Conservation (phyloP, 148 eudicot species). For the Cornus controversa region DNA sequence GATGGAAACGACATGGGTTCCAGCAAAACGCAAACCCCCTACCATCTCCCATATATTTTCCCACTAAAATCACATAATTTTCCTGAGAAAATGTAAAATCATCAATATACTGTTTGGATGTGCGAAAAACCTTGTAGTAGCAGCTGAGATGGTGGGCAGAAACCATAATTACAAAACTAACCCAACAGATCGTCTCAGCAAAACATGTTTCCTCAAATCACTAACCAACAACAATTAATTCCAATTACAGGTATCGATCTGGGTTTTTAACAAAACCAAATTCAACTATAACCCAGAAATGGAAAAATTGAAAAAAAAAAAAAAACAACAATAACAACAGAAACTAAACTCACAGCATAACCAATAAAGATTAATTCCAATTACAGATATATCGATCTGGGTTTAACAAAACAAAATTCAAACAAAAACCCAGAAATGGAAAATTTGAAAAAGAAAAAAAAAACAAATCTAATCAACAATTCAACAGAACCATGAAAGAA, state of each 20-base stretch:
- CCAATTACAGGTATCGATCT: not conserved
- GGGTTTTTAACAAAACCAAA: not conserved
- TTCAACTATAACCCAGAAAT: not conserved
- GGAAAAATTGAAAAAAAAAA: not conserved
- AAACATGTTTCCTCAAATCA: not conserved
- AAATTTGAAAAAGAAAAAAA: not conserved
- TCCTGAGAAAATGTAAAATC: not conserved
- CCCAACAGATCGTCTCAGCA: not conserved
- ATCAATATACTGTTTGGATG: not conserved
- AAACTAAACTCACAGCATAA: too few species aligned
- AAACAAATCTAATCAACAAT: not conserved
- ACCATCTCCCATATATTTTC: not conserved
- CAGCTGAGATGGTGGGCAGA: not conserved
- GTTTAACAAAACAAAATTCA: not conserved
- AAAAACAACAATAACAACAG: too few species aligned
- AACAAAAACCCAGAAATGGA: not conserved
- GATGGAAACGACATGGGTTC: not conserved
- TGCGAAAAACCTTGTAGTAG: not conserved
- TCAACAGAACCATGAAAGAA: not conserved
- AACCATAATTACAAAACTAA: not conserved
- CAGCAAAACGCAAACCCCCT: too few species aligned
- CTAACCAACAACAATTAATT: not conserved
- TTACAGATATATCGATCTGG: not conserved
- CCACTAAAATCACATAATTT: not conserved
- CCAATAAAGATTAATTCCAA: too few species aligned